A percentile compares a stretch with the other conserved stretches of the same genome.
Evolutionary conservation across 345 rosid species (phyloP).

Genomic region (Moringa oleifera): DNA sequence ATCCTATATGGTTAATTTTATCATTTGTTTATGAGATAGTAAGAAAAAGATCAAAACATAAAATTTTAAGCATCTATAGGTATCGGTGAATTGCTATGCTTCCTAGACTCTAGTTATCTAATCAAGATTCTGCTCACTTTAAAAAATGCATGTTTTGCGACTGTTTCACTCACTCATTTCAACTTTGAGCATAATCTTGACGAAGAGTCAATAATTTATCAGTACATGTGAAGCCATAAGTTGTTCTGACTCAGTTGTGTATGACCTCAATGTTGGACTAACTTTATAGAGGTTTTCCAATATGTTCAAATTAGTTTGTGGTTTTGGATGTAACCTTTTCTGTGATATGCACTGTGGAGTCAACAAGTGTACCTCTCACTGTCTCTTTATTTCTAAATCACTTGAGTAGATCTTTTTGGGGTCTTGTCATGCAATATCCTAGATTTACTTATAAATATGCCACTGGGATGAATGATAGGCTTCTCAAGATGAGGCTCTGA

Average conservation of each 20-base stretch:
- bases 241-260: background rate
- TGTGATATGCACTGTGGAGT: too few species aligned
- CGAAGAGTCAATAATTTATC: background rate
- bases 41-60: too few species aligned
- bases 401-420: background rate
- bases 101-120: too few species aligned
- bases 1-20: background rate
- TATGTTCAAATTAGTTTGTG: background rate
- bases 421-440: background rate
- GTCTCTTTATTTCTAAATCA: background rate
- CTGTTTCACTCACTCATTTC: background rate
- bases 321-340: background rate
- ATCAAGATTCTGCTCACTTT: background rate
- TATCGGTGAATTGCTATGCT: too few species aligned
- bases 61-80: too few species aligned
- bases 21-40: too few species aligned
- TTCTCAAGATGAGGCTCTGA: conserved; percentile 64
- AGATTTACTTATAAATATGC: conserved; percentile 7
- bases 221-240: background rate
- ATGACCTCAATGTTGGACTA: background rate
- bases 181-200: background rate
- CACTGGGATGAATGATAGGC: conserved; percentile 34
- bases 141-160: background rate
- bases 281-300: background rate
- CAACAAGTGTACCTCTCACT: too few species aligned